Conservation (phyloP, 2,329 filamentous ascomycete species). For the Exophiala viscosa region DNA sequence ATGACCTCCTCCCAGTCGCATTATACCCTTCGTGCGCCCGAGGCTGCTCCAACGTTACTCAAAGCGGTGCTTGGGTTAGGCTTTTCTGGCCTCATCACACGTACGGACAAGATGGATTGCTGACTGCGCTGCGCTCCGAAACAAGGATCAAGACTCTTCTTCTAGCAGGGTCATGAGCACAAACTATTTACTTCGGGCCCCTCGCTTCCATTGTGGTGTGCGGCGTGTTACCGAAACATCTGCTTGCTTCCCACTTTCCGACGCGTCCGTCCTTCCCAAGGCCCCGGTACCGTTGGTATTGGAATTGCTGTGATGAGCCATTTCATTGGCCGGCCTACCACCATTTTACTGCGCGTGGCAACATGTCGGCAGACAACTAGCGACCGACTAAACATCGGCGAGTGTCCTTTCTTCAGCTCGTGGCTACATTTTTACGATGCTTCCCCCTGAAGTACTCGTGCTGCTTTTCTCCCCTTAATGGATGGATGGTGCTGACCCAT, state of each 20-base stretch:
- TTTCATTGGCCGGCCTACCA: slow-evolving; percentile 13
- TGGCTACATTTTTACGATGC: slow-evolving; percentile 7
- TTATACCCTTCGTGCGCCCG: not conserved
- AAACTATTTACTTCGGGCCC: not conserved
- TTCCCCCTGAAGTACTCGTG: not conserved
- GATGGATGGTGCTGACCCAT: slow-evolving; percentile 1
- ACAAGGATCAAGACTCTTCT: not conserved
- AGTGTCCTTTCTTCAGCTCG: slow-evolving; percentile 21
- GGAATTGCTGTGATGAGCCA: slow-evolving; percentile 12
- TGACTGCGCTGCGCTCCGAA: not conserved
- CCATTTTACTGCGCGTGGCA: slow-evolving; percentile 15
- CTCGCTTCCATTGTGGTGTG: not conserved
- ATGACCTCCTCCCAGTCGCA: not conserved
- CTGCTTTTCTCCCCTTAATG: not conserved
- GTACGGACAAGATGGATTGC: not conserved
- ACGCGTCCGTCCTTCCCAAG: slow-evolving; percentile 11
- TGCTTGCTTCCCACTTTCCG: not conserved
- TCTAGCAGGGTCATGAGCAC: slow-evolving; percentile 1
- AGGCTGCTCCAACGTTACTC: not conserved
- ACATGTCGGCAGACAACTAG: slow-evolving; percentile 13
- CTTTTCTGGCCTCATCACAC: not conserved
- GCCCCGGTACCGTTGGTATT: slow-evolving; percentile 18
- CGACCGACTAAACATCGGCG: slow-evolving; percentile 9
- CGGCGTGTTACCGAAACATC: not conserved
- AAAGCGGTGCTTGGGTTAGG: not conserved